Percentiles rank a stretch among this genome's conserved stretches.
Evolutionary conservation across 192 early-diverging fungal genomes (phyloP).

Genomic region (Haplosporangium gracile): DNA sequence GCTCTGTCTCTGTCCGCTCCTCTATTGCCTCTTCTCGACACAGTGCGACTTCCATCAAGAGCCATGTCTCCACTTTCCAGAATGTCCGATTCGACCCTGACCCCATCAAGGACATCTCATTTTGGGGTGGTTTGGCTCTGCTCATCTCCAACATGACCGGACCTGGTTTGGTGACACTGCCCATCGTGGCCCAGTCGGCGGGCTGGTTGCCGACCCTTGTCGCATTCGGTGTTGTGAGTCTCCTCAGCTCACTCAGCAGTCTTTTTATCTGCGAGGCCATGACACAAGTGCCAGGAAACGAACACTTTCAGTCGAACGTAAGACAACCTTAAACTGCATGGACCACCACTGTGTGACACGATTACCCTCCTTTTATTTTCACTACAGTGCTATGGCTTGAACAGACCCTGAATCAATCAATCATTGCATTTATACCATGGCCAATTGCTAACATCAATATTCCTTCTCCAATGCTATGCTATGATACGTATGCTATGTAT

Average conservation of each 20-base stretch:
- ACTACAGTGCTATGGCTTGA: too few relatives aligned
- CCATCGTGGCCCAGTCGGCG: constrained; percentile 45
- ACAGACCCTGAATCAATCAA: too few relatives aligned
- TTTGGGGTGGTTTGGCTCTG: constrained; percentile 58
- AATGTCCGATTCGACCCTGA: constrained; percentile 52
- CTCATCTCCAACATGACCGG: constrained; percentile 62
- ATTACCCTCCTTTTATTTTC: too few relatives aligned
- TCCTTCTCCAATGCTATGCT: background rate
- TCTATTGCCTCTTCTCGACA: constrained; percentile 29
- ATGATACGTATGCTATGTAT: too few relatives aligned
- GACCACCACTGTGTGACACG: background rate
- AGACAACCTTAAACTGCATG: background rate
- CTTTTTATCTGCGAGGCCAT: constrained; percentile 80
- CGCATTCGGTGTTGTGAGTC: constrained; percentile 66
- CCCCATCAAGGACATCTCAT: constrained; percentile 58
- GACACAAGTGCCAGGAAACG: constrained; percentile 78
- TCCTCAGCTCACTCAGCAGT: constrained; percentile 71
- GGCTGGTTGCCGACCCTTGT: constrained; percentile 60
- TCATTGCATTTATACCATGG: too few relatives aligned
- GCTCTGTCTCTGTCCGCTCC: constrained; percentile 24
- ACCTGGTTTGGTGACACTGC: constrained; percentile 53
- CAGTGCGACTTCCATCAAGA: constrained; percentile 27
- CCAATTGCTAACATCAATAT: too few relatives aligned
- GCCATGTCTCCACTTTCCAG: constrained; percentile 51
- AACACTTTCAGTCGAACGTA: constrained; percentile 72